Conservation (phyloP, 805 yeast species). For the Metschnikowia gruessii region DNA sequence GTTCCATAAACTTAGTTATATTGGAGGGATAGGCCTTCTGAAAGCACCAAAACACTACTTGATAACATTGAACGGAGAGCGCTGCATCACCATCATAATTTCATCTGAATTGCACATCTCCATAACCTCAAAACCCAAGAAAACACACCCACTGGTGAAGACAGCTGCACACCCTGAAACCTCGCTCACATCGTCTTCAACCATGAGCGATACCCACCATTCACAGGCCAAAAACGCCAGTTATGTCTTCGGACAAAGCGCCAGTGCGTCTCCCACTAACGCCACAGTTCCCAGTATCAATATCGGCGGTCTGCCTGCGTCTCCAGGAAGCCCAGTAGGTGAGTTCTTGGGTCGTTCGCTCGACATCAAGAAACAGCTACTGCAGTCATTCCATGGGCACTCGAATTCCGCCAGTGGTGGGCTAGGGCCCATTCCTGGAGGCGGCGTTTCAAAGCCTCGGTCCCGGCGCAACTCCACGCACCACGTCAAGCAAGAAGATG, state of each 20-base stretch:
- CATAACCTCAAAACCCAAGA: no score
- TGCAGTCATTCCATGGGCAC: slow-evolving; percentile 33
- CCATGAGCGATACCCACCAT: not conserved
- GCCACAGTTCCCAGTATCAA: slow-evolving; percentile 30
- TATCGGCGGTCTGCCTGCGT: slow-evolving; percentile 20
- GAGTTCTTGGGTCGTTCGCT: slow-evolving; percentile 29
- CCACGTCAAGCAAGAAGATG: slow-evolving; percentile 24
- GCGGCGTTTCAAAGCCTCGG: slow-evolving; percentile 40
- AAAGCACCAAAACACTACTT: no score
- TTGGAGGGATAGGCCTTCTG: no score
- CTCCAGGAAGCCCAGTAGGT: slow-evolving; percentile 21
- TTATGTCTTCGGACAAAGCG: not conserved
- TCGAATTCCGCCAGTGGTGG: slow-evolving; percentile 15
- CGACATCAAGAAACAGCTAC: slow-evolving; percentile 42
- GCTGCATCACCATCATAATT: no score
- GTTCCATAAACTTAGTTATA: no score
- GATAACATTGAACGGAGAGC: no score
- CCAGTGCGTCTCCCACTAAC: slow-evolving; percentile 3
- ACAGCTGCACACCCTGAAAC: no score
- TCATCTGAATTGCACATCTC: no score
- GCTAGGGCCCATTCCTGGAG: slow-evolving; percentile 9
- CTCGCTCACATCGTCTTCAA: not conserved
- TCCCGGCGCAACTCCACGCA: slow-evolving; percentile 35
- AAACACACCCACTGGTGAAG: no score
- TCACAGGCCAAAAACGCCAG: not conserved